phyloP scores from a whole-genome alignment of 1,284 basidiomycete genomes.

The Cryptococcus sp. region DNA sequence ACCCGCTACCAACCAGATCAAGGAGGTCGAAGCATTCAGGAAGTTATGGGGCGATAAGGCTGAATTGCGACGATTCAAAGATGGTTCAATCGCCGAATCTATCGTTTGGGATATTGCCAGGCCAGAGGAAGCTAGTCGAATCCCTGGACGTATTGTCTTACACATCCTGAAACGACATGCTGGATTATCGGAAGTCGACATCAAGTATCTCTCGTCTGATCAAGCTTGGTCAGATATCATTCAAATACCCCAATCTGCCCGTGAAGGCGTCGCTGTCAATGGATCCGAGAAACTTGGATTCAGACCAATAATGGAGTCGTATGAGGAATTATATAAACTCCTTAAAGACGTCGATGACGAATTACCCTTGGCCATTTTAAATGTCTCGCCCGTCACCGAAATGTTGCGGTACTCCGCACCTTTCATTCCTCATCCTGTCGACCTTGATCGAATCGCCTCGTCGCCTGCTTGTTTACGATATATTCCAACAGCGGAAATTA shows the following conservation, averaged over 20 bases:
- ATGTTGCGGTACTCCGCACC: slow-evolving; percentile 77
- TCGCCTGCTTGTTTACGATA: slow-evolving; percentile 58
- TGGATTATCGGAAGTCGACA: slow-evolving; percentile 35
- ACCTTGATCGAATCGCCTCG: slow-evolving; percentile 47
- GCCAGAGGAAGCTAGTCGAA: slow-evolving; percentile 69
- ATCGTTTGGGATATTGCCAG: slow-evolving; percentile 72
- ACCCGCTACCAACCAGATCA: slow-evolving; percentile 63
- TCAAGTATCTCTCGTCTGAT: slow-evolving; percentile 55
- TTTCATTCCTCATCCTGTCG: slow-evolving; percentile 65
- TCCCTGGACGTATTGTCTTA: slow-evolving; percentile 69
- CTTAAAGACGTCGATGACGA: slow-evolving; percentile 73
- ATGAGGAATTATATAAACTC: slow-evolving; percentile 70
- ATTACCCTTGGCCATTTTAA: slow-evolving; percentile 75
- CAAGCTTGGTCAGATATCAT: slow-evolving; percentile 61
- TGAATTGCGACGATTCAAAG: slow-evolving; percentile 94
- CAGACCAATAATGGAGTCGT: slow-evolving; percentile 71
- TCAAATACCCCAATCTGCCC: slow-evolving; percentile 58
- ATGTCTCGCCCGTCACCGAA: slow-evolving; percentile 65
- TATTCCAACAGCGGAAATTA: slow-evolving; percentile 63
- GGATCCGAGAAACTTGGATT: slow-evolving; percentile 59
- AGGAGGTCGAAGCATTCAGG: slow-evolving; percentile 61
- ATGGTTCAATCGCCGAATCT: slow-evolving; percentile 86
- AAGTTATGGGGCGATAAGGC: slow-evolving; percentile 88
- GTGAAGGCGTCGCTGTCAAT: slow-evolving; percentile 47
- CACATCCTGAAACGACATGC: slow-evolving; percentile 70